Evolutionary conservation across 345 rosid species (phyloP).

Genomic region (Kandelia obovata): DNA sequence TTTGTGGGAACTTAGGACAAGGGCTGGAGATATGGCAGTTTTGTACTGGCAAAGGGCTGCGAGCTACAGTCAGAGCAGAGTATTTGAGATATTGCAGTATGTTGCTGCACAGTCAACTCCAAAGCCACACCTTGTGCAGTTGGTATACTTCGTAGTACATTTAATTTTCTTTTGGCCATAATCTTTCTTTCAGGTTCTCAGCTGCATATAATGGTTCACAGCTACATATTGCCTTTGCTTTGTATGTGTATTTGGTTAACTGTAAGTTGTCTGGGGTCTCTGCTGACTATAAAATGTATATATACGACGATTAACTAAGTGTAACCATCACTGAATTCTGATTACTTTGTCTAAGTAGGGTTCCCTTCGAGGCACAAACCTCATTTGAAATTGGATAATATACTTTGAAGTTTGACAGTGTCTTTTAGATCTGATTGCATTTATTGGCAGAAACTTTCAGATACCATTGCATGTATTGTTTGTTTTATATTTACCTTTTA

Average conservation of each 20-base stretch:
- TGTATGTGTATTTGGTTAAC: background rate
- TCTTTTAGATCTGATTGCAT: background rate
- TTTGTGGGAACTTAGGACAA: constrained; percentile 51
- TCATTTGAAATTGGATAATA: background rate
- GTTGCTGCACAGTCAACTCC: constrained; percentile 50
- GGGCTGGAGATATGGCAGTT: constrained; percentile 50
- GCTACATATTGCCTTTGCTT: background rate
- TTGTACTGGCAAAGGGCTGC: constrained; percentile 56
- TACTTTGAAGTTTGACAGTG: background rate
- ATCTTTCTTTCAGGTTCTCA: too few relatives aligned
- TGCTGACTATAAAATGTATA: background rate
- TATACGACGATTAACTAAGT: background rate
- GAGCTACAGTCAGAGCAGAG: constrained; percentile 48
- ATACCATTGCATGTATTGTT: background rate
- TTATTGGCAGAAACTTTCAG: too few relatives aligned
- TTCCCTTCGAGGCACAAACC: background rate
- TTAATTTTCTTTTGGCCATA: background rate
- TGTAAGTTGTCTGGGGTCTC: background rate
- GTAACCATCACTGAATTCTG: background rate
- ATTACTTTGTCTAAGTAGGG: background rate
- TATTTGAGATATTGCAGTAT: constrained; percentile 49
- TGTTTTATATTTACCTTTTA: background rate
- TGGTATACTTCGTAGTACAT: background rate
- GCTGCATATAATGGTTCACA: background rate
- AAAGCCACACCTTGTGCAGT: constrained; percentile 47